phyloP scores from a whole-genome alignment of 2,329 filamentous ascomycete genomes.

The Aspergillus pseudonomiae region DNA sequence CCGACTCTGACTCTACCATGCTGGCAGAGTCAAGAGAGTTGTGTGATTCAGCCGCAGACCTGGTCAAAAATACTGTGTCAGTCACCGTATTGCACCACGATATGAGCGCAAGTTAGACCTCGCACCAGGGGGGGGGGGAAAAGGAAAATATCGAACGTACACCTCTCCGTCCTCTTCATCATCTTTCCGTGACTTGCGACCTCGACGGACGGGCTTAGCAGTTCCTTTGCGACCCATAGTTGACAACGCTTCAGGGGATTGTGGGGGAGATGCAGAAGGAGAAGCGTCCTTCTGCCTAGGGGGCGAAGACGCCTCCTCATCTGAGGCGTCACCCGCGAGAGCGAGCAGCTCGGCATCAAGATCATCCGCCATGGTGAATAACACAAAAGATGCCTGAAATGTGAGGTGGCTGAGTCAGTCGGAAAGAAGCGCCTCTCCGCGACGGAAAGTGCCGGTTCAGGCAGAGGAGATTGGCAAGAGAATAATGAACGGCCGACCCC shows the following conservation, averaged over 20 bases:
- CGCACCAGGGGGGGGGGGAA: neutral
- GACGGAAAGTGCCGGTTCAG: conserved; percentile 4
- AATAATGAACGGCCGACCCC: conserved; percentile 14
- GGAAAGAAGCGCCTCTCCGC: neutral
- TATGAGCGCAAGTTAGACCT: too few relatives aligned
- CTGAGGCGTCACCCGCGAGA: conserved; percentile 72
- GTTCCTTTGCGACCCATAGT: conserved; percentile 53
- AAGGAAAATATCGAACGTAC: conserved; percentile 58
- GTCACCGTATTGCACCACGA: conserved; percentile 10
- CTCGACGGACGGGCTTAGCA: conserved; percentile 39
- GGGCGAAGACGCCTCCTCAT: conserved; percentile 56
- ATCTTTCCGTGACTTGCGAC: conserved; percentile 56
- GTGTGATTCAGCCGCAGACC: conserved; percentile 69
- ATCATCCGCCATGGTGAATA: conserved; percentile 70
- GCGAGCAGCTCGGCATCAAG: conserved; percentile 93
- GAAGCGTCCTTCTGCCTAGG: conserved; percentile 60
- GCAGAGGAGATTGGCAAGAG: neutral
- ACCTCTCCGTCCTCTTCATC: conserved; percentile 81
- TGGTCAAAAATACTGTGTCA: conserved; percentile 39
- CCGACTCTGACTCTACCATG: conserved; percentile 87
- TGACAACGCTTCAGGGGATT: conserved; percentile 46
- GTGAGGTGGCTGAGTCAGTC: conserved; percentile 10
- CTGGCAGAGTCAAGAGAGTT: conserved; percentile 79
- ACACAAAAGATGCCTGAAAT: conserved; percentile 12
- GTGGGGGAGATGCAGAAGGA: conserved; percentile 54